A percentile compares a stretch with the other conserved stretches of the same genome.
These are phyloP conservation scores for Polyporus arcularius DNA, from an alignment of 768 basidiomycete genomes.

Conservation along the genomic window DNA sequence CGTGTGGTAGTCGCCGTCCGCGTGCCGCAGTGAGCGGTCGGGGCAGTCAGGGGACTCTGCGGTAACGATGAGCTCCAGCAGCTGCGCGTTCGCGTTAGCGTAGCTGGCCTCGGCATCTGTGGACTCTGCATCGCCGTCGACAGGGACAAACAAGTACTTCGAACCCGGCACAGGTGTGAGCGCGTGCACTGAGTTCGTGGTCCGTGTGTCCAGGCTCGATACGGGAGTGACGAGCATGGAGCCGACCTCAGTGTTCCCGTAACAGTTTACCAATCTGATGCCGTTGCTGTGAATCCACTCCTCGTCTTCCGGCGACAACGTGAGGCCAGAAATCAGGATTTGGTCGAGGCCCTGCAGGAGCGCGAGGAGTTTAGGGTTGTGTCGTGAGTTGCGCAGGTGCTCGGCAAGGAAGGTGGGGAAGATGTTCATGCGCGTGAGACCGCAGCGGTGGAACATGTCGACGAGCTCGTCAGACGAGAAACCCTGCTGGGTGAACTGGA, in stretches of 20 bases:
- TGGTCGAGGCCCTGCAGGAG: constrained; percentile 30
- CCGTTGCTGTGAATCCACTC: constrained; percentile 32
- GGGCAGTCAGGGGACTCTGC: constrained; percentile 73
- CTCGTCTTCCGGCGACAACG: constrained; percentile 51
- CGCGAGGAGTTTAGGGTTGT: constrained; percentile 54
- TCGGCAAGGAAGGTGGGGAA: constrained; percentile 32
- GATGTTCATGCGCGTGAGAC: constrained; percentile 35
- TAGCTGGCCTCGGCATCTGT: constrained; percentile 35
- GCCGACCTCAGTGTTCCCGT: constrained; percentile 32
- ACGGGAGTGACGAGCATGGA: constrained; percentile 33
- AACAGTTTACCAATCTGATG: constrained; percentile 47
- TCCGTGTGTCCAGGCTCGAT: constrained; percentile 29
- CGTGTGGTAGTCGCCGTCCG: constrained; percentile 76
- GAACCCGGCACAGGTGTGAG: constrained; percentile 59
- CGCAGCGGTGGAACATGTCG: constrained; percentile 56
- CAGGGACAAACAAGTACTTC: constrained; percentile 65
- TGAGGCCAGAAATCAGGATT: constrained; percentile 33
- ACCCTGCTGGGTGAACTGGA: constrained; percentile 27
- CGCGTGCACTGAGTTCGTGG: constrained; percentile 40
- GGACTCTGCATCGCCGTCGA: constrained; percentile 39
- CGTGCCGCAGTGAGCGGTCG: constrained; percentile 52
- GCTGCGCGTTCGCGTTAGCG: constrained; percentile 50
- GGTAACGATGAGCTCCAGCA: constrained; percentile 70
- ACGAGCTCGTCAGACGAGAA: constrained; percentile 34
- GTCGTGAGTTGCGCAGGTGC: constrained; percentile 48